Conservation (phyloP, 148 eudicot genomes). For the Fallopia convolvulus region DNA sequence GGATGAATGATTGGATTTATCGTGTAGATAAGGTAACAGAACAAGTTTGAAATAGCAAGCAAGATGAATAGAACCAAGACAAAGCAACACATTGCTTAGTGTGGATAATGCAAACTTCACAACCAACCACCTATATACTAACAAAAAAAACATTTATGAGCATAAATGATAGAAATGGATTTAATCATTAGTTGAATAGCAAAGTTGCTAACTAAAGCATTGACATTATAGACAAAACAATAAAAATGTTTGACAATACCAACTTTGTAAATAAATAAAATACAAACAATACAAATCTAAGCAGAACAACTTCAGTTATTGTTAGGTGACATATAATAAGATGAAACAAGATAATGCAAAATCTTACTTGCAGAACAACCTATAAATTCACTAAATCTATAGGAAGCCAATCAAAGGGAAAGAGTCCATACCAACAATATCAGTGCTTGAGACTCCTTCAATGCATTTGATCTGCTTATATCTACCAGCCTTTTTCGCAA, state of each 20-base stretch:
- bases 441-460: slow-evolving; percentile 98
- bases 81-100: not conserved
- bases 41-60: slow-evolving; percentile 7
- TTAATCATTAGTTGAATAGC: not conserved
- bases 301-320: not conserved
- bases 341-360: not conserved
- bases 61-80: not conserved
- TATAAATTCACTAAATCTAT: not conserved
- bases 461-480: slow-evolving; percentile 98
- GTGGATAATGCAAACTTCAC: too few species aligned
- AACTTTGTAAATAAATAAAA: not conserved
- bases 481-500: slow-evolving; percentile 93
- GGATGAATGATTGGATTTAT: slow-evolving; percentile 63
- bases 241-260: not conserved
- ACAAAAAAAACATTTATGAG: not conserved
- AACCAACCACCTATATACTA: not conserved
- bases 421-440: slow-evolving; percentile 71
- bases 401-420: too few species aligned
- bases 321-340: not conserved
- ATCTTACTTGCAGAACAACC: slow-evolving; percentile 9
- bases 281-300: not conserved
- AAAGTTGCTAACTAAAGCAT: not conserved
- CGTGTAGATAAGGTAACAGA: slow-evolving; percentile 30
- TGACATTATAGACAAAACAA: not conserved
- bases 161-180: not conserved